Evolutionary conservation across 2,329 filamentous ascomycete species (phyloP).

Genomic region (Colletotrichum caudatum): DNA sequence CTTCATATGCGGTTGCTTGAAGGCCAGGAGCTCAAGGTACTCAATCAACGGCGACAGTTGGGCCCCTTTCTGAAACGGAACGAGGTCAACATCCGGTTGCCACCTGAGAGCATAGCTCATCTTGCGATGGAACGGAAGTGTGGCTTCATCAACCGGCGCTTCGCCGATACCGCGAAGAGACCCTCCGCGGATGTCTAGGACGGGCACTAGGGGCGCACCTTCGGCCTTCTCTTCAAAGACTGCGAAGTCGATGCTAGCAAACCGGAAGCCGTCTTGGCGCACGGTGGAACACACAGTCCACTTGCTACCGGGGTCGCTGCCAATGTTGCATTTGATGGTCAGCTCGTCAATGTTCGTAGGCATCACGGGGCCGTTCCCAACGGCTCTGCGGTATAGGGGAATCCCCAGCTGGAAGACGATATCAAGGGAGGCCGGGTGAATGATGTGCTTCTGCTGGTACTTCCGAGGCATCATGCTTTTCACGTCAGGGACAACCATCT

Average conservation of each 20-base stretch:
- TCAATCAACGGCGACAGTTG: neutral
- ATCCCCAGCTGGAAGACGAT: slow-evolving; percentile 15
- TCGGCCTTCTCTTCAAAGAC: slow-evolving; percentile 7
- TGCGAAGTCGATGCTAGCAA: neutral
- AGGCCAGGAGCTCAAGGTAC: slow-evolving; percentile 27
- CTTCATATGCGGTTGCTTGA: slow-evolving; percentile 35
- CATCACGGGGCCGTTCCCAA: slow-evolving; percentile 8
- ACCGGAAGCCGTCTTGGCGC: neutral
- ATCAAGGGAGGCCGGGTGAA: slow-evolving; percentile 52
- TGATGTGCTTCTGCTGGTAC: slow-evolving; percentile 45
- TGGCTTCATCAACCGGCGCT: neutral
- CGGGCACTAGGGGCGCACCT: neutral
- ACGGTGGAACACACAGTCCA: neutral
- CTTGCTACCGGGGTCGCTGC: neutral
- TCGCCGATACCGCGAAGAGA: slow-evolving; percentile 13
- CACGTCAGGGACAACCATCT: slow-evolving; percentile 33
- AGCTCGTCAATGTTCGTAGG: slow-evolving; percentile 14
- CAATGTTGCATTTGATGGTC: slow-evolving; percentile 1
- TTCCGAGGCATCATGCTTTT: slow-evolving; percentile 46
- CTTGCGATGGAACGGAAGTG: slow-evolving; percentile 2
- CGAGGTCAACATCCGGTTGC: slow-evolving; percentile 10
- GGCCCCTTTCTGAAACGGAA: neutral
- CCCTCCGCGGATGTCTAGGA: neutral
- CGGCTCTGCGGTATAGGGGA: slow-evolving; percentile 11
- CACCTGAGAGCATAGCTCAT: slow-evolving; percentile 12